Conservation (phyloP, 177 flowering plant genomes). For the Telopea speciosissima region DNA sequence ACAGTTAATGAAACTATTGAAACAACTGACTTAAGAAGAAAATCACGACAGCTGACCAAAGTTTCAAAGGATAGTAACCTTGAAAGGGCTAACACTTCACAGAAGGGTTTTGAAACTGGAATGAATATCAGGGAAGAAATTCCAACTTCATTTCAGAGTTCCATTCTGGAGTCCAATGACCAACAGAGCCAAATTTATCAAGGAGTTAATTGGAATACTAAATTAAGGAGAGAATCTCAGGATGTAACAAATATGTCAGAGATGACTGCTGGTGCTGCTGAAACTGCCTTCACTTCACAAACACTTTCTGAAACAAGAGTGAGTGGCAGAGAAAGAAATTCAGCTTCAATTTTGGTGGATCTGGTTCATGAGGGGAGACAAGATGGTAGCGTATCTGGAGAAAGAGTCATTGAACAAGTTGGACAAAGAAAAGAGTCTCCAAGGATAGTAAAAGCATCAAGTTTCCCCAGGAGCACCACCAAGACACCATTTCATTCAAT, state of each 20-base stretch:
- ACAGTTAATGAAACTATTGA: slow-evolving; percentile 11
- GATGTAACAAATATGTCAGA: slow-evolving; percentile 17
- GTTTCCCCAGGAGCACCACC: slow-evolving; percentile 13
- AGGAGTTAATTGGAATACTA: slow-evolving; percentile 7
- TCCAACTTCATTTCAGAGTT: slow-evolving; percentile 16
- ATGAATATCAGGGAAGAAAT: slow-evolving; percentile 27
- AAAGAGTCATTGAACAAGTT: slow-evolving; percentile 13
- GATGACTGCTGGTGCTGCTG: slow-evolving; percentile 12
- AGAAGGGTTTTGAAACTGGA: slow-evolving; percentile 19
- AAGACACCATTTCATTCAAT: slow-evolving; percentile 17
- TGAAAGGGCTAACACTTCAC: slow-evolving; percentile 14
- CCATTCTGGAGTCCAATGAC: slow-evolving; percentile 18
- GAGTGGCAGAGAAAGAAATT: slow-evolving; percentile 19
- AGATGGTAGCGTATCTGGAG: slow-evolving; percentile 13
- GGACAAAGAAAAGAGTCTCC: slow-evolving; percentile 16
- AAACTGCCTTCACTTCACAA: slow-evolving; percentile 20
- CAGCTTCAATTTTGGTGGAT: slow-evolving; percentile 9
- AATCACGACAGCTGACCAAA: slow-evolving; percentile 22
- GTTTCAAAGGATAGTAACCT: slow-evolving; percentile 17
- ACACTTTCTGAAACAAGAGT: slow-evolving; percentile 9
- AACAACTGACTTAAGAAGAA: slow-evolving; percentile 20
- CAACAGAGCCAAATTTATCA: slow-evolving; percentile 19
- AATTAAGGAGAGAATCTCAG: slow-evolving; percentile 22
- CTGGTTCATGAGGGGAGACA: slow-evolving; percentile 22
- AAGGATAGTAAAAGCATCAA: slow-evolving; percentile 11